Evolutionary conservation across 805 yeast species (phyloP).

Genomic region (Myxozyma geophila): DNA sequence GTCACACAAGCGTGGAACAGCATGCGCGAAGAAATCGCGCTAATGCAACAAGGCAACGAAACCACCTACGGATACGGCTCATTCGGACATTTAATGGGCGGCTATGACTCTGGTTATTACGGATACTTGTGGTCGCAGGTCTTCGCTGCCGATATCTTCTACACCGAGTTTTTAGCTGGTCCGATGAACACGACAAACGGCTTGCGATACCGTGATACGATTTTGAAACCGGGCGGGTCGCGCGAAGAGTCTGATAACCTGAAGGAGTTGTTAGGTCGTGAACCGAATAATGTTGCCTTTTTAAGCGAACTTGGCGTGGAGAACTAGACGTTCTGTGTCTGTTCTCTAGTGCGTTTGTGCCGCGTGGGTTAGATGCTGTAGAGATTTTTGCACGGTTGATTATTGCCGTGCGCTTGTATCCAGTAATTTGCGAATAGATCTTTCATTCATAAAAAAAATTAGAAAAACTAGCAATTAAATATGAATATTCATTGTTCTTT

Average conservation of each 20-base stretch:
- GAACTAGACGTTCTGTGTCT: background rate
- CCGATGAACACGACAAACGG: constrained; percentile 73
- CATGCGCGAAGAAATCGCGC: constrained; percentile 62
- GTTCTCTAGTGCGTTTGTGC: background rate
- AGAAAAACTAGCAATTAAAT: background rate
- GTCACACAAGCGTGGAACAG: constrained; percentile 66
- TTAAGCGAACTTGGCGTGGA: constrained; percentile 61
- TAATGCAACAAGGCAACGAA: constrained; percentile 50
- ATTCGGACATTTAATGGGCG: constrained; percentile 79
- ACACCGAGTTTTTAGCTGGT: constrained; percentile 66
- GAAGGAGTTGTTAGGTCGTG: constrained; percentile 71
- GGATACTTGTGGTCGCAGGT: constrained; percentile 88
- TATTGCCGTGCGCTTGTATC: background rate
- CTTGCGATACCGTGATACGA: constrained; percentile 67
- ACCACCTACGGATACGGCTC: constrained; percentile 69
- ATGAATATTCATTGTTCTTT: background rate
- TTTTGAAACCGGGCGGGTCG: constrained; percentile 74
- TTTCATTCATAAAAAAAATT: background rate
- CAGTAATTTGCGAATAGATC: background rate
- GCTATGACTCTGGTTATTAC: constrained; percentile 87
- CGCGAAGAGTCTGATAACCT: constrained; percentile 69
- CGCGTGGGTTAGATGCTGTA: too few relatives aligned
- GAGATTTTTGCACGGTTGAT: too few relatives aligned
- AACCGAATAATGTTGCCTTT: constrained; percentile 76
- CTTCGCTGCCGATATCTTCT: constrained; percentile 81